phyloP scores from a whole-genome alignment of 2,329 filamentous ascomycete species.

The Fusarium papillatum region DNA sequence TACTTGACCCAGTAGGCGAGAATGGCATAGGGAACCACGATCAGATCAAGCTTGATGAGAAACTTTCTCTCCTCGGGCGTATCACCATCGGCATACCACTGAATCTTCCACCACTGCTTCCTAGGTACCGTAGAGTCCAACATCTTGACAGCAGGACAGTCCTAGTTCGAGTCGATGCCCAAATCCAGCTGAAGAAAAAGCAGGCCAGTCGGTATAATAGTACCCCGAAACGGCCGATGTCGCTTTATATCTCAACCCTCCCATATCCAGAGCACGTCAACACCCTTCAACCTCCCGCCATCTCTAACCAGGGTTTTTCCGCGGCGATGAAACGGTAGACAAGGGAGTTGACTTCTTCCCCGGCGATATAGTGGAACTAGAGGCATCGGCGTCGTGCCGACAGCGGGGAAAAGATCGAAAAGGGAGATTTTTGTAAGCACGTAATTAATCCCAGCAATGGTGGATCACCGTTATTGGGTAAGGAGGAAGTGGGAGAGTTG shows the following conservation, averaged over 20 bases:
- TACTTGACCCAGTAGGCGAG: conserved; percentile 41
- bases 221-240: background rate
- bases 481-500: background rate
- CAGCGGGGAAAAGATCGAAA: conserved; percentile 4
- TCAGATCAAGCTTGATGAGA: conserved; percentile 64
- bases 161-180: background rate
- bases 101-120: background rate
- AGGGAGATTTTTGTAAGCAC: background rate
- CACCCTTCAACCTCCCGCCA: background rate
- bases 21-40: conserved; percentile 51
- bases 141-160: background rate
- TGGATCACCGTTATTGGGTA: background rate
- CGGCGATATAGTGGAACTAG: background rate
- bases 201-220: background rate
- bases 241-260: background rate
- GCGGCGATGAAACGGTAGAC: background rate
- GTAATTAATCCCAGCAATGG: background rate
- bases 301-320: background rate
- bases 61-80: conserved; percentile 10
- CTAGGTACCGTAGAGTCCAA: background rate
- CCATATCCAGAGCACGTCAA: background rate
- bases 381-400: background rate
- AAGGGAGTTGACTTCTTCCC: background rate
- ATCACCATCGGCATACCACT: conserved; percentile 5
- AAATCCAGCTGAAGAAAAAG: background rate